Base-by-base conservation (phyloP, 441 rosid genomes). In the Populus hybrid region DNA sequence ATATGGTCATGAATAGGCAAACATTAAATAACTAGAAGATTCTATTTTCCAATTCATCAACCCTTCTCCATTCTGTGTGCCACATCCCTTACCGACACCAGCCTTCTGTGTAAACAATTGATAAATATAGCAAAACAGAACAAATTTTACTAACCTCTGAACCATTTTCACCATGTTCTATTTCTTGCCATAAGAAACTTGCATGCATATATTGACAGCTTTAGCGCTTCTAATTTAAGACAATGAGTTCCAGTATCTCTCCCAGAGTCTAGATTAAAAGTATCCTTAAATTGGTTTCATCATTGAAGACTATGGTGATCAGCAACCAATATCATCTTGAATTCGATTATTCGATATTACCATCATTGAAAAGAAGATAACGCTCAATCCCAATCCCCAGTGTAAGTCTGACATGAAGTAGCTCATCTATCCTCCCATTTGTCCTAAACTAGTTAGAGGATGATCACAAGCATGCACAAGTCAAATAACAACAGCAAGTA, bases 351-450 rank as follows among this genome's bases (percentile, higher is more conserved):
- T 28, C 28, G 1, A 7, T 50, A 28, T 7, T 19, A 73, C 11
- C n/a, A 34, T 35, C 69, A 26, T 14, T 42, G 16, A 28, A 59
- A 21, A 9, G 10, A 59, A 28, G 42, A n/a, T 23, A 32, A 50
- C 9, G 26, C 18, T 19, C 11, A 7, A 18, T 7, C 24, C 35
- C 26, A 28, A 24, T 21, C 26, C 23, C 69, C 5, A 8, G 19
- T 23, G 53, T 57, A 46, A 57, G 38, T 7, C 67, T 69, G 53
- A 2, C 70, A 53, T 40, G 14, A 40, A 40, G 19, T 12, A 16
- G 12, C 28, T 67, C 72, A 53, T 35, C 61, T 69, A 40, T 75
- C 69, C 57, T 59, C 68, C 38, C 70, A 63, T 12, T 70, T 23
- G 24, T 59, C 40, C 36, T 34, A 18, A 24, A 61, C 28, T 59